Conservation (phyloP, 768 basidiomycete species). For the Leccinum variicolor region DNA sequence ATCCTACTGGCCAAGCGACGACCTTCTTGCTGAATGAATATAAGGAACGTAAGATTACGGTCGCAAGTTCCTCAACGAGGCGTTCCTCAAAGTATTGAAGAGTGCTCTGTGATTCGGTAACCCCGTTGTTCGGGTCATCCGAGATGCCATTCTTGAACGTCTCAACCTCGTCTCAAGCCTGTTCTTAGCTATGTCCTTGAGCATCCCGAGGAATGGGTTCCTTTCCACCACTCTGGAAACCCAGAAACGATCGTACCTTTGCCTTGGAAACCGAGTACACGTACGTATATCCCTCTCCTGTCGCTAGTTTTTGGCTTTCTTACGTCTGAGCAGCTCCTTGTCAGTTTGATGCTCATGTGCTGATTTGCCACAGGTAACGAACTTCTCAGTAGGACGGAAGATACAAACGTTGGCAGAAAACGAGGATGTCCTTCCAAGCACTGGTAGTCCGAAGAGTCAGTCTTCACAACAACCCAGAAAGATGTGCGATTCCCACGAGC, state of each 20-base stretch:
- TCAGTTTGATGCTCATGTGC: too few relatives aligned
- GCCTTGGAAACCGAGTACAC: conserved; percentile 74
- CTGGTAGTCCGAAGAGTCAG: conserved; percentile 57
- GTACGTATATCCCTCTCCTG: conserved; percentile 45
- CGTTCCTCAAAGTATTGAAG: conserved; percentile 97
- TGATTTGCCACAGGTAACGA: too few relatives aligned
- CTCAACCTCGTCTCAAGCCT: too few relatives aligned
- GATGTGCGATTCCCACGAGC: conserved; percentile 87
- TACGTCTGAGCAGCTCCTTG: conserved; percentile 45
- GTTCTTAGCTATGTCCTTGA: conserved; percentile 25
- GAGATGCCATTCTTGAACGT: conserved; percentile 58
- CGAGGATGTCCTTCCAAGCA: conserved; percentile 59
- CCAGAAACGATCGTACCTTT: conserved; percentile 73
- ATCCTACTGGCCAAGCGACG: conserved; percentile 97
- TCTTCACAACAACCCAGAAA: conserved; percentile 69
- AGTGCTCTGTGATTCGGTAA: conserved; percentile 99
- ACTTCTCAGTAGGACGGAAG: conserved; percentile 53
- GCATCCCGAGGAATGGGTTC: conserved; percentile 46
- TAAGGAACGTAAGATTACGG: conserved; percentile 93
- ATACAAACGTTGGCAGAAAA: conserved; percentile 89
- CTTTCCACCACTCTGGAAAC: conserved; percentile 61
- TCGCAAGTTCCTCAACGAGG: conserved; percentile 98
- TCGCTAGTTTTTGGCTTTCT: conserved; percentile 3
- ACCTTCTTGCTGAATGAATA: conserved; percentile 93
- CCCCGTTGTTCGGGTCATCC: conserved; percentile 75